Base-by-base conservation (phyloP, 306 rosid species). In the Macrotyloma uniflorum region DNA sequence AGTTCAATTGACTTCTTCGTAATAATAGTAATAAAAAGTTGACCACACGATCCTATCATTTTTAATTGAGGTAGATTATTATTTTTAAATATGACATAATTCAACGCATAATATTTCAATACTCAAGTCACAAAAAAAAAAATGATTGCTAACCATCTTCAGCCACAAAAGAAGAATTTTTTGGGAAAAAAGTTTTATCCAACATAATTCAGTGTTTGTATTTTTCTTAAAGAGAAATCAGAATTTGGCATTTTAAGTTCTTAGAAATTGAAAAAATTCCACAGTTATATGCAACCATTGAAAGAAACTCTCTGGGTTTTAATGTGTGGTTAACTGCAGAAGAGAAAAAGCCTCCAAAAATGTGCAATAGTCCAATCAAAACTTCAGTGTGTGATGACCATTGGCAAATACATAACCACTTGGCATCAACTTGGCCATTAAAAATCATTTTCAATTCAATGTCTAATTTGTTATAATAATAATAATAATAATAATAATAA, bases 391-490 rank as follows among this genome's bases (percentile, higher is more conserved):
- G 72, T 19, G 66, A 22, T 42, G 28, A 46, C 64, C 63, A 77
- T 63, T 51, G 85, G 79, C 79, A 82, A 82, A 43, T 33, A 55
- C n/a, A 65, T 45, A 54, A 43, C 86, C 86, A 72, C 83, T 83
- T 83, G 86, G 75, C 76, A 82, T 54, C 5, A 77, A 72, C 43
- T 8, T 12, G 40, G 16, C 86, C 79, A 77, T 32, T 22, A 16
- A 76, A 30, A 61, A 62, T 33, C 20, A 30, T 42, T 50, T 53
- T 47, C 24, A 76, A 51, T 64, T 28, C 7, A 76, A 15, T 40
- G 73, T 76, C 42, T 64, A 36, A 10, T 61, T 15, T n/a, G n/a
- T n/a, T 23, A 23, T 23, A 42, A 67, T 18, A 53, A 38, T 20
- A 38, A 38, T 7, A 36, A 36, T 6, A 6, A 7, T 36, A 38